Base-by-base conservation (phyloP, 768 basidiomycete genomes). In the Galerina sulciceps region DNA sequence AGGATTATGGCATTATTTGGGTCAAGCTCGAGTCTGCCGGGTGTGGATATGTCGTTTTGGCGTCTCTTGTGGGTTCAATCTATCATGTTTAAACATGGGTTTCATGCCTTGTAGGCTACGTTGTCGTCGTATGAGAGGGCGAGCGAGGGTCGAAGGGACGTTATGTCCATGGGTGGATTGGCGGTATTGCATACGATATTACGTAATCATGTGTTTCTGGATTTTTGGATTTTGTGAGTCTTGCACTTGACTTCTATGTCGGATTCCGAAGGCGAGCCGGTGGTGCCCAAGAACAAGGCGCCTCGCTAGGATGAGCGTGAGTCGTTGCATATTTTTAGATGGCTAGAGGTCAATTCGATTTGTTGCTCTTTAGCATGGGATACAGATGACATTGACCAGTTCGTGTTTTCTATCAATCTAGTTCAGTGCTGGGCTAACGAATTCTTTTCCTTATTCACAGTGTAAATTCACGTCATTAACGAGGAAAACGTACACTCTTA, bases 341-440 rank as follows among this genome's bases (percentile, higher is more conserved):
- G n/a, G 14, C 58, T 68, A 38, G 65, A n/a, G 55, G 2, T 10
- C 34, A 51, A n/a, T 61, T 40, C 58, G 49, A 71, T 61, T 48
- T 55, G 34, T 65, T 31, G 26, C 26, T 5, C 2, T 31, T 55
- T 64, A 98, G 96, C 96, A 69, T 99, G 96, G 96, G 96, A 99
- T 70, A 98, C 96, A 43, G 96, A 98, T 73, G 96, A 97, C 67
- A 94, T 98, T 75, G 93, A 98, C 81, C 96, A 97, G 94, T 96
- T 72, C 87, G 94, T 61, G 26, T 34, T 40, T 58, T 40, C 46
- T 37, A 11, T 20, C 26, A 2, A 31, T 11, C 0, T 37, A 14
- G 5, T 11, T 20, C 4, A 17, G 3, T 38, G 15, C 5, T 14
- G 5, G 22, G 37, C 49, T 47, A 40, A 40, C 55, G 38, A 44